Conservation (phyloP, 2,329 filamentous ascomycete species). For the Tricladium varicosporioides region DNA sequence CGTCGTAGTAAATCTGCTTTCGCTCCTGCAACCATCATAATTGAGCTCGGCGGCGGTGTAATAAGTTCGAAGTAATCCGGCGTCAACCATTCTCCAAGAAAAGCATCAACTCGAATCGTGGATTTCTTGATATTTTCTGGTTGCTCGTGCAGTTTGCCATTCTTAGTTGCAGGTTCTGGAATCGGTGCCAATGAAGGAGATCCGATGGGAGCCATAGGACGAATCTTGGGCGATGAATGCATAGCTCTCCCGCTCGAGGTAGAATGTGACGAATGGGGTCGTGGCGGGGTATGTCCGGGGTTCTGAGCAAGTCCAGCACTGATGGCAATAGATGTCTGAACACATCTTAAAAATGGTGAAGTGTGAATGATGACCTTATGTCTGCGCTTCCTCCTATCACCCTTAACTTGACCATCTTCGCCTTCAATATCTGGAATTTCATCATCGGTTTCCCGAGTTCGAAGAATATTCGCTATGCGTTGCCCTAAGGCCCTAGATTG, state of each 20-base stretch:
- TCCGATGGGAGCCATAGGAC: slow-evolving; percentile 24
- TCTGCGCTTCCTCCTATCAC: slow-evolving; percentile 48
- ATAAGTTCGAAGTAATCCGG: slow-evolving; percentile 93
- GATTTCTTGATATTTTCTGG: slow-evolving; percentile 48
- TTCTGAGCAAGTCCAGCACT: slow-evolving; percentile 78
- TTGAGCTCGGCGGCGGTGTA: slow-evolving; percentile 80
- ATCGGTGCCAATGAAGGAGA: slow-evolving; percentile 31
- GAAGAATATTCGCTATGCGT: slow-evolving; percentile 74
- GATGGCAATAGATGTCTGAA: slow-evolving; percentile 89
- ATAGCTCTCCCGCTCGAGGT: slow-evolving; percentile 17
- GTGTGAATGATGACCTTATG: slow-evolving; percentile 85
- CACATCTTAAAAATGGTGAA: slow-evolving; percentile 90
- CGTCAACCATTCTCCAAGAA: slow-evolving; percentile 92
- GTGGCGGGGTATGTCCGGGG: slow-evolving; percentile 34
- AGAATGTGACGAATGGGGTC: slow-evolving; percentile 24
- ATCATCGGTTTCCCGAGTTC: slow-evolving; percentile 46
- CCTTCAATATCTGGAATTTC: slow-evolving; percentile 19
- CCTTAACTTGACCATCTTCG: slow-evolving; percentile 16
- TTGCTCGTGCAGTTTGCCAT: slow-evolving; percentile 17
- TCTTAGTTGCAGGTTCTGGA: slow-evolving; percentile 23
- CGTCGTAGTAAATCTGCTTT: slow-evolving; percentile 82
- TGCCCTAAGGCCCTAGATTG: slow-evolving; percentile 80
- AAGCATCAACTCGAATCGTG: slow-evolving; percentile 81
- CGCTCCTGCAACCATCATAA: slow-evolving; percentile 83
- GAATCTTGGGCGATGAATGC: slow-evolving; percentile 31